Evolutionary conservation across 176 grass and related monocot species (phyloP), one percentile per base, ranked within the genome.

Genomic region (Oryza rufipogon): DNA sequence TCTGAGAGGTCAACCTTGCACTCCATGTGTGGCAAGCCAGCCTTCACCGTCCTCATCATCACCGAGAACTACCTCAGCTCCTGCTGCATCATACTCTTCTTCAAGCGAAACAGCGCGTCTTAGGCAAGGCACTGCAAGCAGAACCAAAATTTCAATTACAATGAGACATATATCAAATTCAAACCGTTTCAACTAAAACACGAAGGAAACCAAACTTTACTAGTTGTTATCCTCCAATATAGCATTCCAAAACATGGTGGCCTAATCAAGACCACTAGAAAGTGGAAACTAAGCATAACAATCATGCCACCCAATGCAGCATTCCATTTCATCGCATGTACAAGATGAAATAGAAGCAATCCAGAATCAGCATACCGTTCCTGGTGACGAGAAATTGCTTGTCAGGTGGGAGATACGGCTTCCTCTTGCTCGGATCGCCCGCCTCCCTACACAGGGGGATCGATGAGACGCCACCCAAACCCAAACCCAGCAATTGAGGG

Each of bases 341-440:
- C 71, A 72, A 11, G 66, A 52, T 66, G 30, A 61, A 68, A 60
- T 11, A 46, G 68, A 79, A 68, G 2, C 25, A 52, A n/a, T 75
- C 75, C 11, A 51, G 54, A 20, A 22, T 28, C 9, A 38, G 32
- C 41, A 77, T 96, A 99, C 96, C 96, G 32, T 99, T 99, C 60
- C 96, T 92, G 61, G 96, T 96, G 70, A 99, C 83, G 25, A 99
- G 89, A 76, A 88, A 99, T 64, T 96, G 93, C 86, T 96, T 99
- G 12, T 96, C 91, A 20, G 77, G 78, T 34, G 96, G 93, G 20
- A 99, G 88, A 74, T 96, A 92, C 9, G 79, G 19, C 66, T 99
- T 94, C 79, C 75, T 85, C 86, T 99, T 99, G 91, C 93, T 87
- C 7, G 88, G 91, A 63, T 99, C 96, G 69, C 96, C 96, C 30